A percentile compares a stretch with the other conserved stretches of the same genome.
Evolutionary conservation across 148 eudicot species (phyloP).

Genomic region (Cornus florida): DNA sequence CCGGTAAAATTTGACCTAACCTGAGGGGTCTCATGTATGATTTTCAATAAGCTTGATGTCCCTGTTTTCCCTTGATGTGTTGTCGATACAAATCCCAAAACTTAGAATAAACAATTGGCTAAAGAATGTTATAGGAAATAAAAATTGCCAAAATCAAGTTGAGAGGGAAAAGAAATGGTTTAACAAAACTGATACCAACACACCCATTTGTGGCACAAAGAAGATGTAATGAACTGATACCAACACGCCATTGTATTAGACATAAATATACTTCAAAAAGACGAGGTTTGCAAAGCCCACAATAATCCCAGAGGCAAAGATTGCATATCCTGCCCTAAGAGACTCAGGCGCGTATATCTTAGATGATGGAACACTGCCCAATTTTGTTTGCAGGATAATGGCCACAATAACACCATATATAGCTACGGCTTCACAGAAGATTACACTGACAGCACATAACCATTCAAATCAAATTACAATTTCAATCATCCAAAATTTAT

Average conservation of each 20-base stretch:
- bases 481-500: background rate
- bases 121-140: too few species aligned
- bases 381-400: constrained; percentile 78
- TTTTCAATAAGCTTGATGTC: too few species aligned
- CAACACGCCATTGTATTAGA: background rate
- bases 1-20: too few species aligned
- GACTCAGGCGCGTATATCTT: constrained; percentile 63
- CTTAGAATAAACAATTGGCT: too few species aligned
- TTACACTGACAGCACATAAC: constrained; percentile 49
- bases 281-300: constrained; percentile 93
- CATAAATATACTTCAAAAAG: background rate
- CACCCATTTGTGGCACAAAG: too few species aligned
- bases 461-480: background rate
- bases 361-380: constrained; percentile 75
- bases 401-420: constrained; percentile 91
- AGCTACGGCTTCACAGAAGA: constrained; percentile 91
- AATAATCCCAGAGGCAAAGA: constrained; percentile 78
- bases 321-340: constrained; percentile 85
- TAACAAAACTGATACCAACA: too few species aligned
- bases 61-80: too few species aligned
- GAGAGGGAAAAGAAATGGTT: too few species aligned
- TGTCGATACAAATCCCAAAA: too few species aligned
- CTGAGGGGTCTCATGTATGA: too few species aligned
- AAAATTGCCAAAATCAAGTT: too few species aligned
- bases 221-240: too few species aligned